Evolutionary conservation across 139 green algal genomes (phyloP).

Genomic region (Closterium sp.): DNA sequence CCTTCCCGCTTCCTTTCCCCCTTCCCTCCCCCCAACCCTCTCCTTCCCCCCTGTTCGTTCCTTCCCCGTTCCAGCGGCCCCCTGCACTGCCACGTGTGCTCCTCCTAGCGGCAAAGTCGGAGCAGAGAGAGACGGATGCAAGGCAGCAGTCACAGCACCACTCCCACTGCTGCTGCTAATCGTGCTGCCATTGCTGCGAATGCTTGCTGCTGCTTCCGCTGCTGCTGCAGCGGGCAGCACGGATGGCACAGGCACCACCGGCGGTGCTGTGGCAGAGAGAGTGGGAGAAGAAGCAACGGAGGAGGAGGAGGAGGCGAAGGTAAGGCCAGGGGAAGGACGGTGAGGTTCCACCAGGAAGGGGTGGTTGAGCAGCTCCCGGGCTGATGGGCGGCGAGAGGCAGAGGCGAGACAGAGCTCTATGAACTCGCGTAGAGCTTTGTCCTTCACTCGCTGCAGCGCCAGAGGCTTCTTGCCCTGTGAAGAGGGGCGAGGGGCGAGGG

Average conservation of each 20-base stretch:
- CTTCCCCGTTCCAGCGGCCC: neutral
- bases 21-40: neutral
- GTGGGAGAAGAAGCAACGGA: neutral
- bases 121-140: neutral
- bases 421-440: conserved; percentile 77
- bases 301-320: neutral
- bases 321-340: too few relatives aligned
- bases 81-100: neutral
- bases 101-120: neutral
- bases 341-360: conserved; percentile 69
- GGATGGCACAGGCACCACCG: conserved; percentile 27
- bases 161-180: neutral
- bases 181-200: neutral
- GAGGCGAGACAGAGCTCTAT: conserved; percentile 83
- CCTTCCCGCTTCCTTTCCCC: neutral
- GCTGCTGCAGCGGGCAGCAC: neutral
- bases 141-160: neutral
- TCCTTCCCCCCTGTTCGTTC: neutral
- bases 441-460: conserved; percentile 75
- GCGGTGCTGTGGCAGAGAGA: conserved; percentile 40
- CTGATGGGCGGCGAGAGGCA: conserved; percentile 67
- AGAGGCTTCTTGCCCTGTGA: conserved; percentile 71
- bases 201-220: neutral
- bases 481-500: neutral
- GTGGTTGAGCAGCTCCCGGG: conserved; percentile 85